phyloP scores from a whole-genome alignment of 768 basidiomycete species.

The Russula virescens region DNA sequence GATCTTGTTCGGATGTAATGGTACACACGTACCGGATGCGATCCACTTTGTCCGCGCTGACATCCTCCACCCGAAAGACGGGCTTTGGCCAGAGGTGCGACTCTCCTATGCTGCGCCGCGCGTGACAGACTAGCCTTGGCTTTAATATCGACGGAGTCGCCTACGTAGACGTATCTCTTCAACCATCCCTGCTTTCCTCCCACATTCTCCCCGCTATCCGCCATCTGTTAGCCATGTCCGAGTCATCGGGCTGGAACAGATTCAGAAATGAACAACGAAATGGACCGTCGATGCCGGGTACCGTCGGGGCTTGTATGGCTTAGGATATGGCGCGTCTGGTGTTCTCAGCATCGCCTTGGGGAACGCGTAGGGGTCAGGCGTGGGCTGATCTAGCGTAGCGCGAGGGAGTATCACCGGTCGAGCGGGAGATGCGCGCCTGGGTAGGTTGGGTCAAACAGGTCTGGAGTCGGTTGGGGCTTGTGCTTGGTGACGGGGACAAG shows the following conservation, averaged over 20 bases:
- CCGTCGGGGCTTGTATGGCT: too few relatives aligned
- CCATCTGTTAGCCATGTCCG: too few relatives aligned
- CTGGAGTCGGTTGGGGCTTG: not conserved
- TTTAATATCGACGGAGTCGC: too few relatives aligned
- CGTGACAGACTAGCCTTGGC: constrained; percentile 11
- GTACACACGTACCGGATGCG: constrained; percentile 1
- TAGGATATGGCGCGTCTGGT: not conserved
- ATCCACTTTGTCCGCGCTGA: constrained; percentile 20
- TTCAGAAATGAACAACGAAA: too few relatives aligned
- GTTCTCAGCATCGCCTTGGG: constrained; percentile 14
- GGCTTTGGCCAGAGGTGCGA: not conserved
- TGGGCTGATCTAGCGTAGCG: constrained; percentile 1
- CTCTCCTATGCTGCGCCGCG: constrained; percentile 11
- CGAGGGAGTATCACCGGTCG: not conserved
- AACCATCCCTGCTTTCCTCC: not conserved
- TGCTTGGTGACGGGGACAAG: not conserved
- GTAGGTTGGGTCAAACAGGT: constrained; percentile 8
- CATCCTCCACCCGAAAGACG: constrained; percentile 7
- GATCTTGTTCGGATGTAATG: too few relatives aligned
- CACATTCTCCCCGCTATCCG: too few relatives aligned
- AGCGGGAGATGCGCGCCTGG: constrained; percentile 8
- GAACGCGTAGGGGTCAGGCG: constrained; percentile 7
- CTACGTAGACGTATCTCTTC: too few relatives aligned
- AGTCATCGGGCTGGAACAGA: too few relatives aligned
- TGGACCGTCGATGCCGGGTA: constrained; percentile 10